Percentiles rank a stretch among this genome's conserved stretches.
phyloP scores from a whole-genome alignment of 1,139 yeast species.

The Scheffersomyces cryptocercus region DNA sequence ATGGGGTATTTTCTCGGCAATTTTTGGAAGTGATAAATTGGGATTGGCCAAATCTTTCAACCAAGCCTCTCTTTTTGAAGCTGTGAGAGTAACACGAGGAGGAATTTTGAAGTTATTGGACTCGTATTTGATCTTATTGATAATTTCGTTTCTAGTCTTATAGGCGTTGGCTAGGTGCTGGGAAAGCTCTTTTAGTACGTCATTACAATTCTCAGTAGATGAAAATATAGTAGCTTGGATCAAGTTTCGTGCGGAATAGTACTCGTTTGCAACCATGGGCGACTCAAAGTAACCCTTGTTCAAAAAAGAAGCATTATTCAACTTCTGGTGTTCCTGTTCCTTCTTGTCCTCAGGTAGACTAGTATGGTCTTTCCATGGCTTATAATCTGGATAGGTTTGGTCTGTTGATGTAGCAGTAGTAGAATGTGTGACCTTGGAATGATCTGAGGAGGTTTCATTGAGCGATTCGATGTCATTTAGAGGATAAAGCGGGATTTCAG shows the following conservation, averaged over 20 bases:
- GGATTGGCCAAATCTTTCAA: constrained; percentile 73
- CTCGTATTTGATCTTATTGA: constrained; percentile 58
- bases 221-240: constrained; percentile 45
- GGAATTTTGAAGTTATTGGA: constrained; percentile 70
- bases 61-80: constrained; percentile 85
- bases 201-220: constrained; percentile 39
- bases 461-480: constrained; percentile 22
- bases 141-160: constrained; percentile 58
- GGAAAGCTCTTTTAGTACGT: constrained; percentile 43
- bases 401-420: not conserved
- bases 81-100: constrained; percentile 85
- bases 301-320: constrained; percentile 34
- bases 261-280: constrained; percentile 56
- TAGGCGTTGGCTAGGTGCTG: constrained; percentile 63
- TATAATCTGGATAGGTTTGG: constrained; percentile 67
- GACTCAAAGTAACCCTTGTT: constrained; percentile 53
- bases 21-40: constrained; percentile 59
- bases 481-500: constrained; percentile 38
- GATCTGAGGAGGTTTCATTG: not conserved
- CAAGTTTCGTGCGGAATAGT: constrained; percentile 53
- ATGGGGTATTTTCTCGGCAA: constrained; percentile 86
- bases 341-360: constrained; percentile 43
- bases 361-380: constrained; percentile 71
- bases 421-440: not conserved
- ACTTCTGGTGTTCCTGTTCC: constrained; percentile 25